These are phyloP conservation scores for Thuidium tamariscinum DNA, from an alignment of 225 moss, liverwort and hornwort species.

Conservation along the genomic window DNA sequence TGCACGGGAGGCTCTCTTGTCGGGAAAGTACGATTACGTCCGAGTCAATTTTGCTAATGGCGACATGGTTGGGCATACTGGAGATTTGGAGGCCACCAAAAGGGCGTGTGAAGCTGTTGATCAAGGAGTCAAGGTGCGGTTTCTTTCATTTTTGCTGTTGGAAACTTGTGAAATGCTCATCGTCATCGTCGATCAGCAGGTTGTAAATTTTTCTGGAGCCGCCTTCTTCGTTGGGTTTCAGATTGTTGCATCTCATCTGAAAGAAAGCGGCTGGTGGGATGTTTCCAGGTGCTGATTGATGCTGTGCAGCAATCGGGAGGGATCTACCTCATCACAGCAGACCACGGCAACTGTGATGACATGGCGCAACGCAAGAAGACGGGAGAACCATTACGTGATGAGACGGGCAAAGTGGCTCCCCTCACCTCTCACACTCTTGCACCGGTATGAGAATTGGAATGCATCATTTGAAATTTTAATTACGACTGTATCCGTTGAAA, in stretches of 20 bases:
- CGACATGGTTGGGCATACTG: conserved; percentile 88
- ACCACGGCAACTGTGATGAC: conserved; percentile 82
- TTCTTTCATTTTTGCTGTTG: neutral
- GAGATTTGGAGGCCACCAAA: conserved; percentile 68
- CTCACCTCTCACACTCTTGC: conserved; percentile 83
- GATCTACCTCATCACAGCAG: conserved; percentile 72
- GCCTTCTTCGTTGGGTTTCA: neutral
- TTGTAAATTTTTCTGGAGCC: no score
- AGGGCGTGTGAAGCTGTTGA: conserved; percentile 80
- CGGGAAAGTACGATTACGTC: conserved; percentile 62
- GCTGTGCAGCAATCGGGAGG: conserved; percentile 56
- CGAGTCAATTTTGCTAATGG: conserved; percentile 82
- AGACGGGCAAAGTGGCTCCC: conserved; percentile 52
- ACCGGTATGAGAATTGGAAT: conserved; percentile 27
- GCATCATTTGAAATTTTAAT: neutral
- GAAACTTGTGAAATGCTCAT: neutral
- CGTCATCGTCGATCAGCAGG: neutral
- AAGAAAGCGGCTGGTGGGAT: neutral
- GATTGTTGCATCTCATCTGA: neutral
- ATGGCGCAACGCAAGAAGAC: conserved; percentile 87
- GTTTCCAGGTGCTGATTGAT: conserved; percentile 49
- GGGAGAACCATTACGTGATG: conserved; percentile 52
- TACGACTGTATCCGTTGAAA: neutral
- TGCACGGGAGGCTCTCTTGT: conserved; percentile 55
- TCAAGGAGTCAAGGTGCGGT: conserved; percentile 63